These are phyloP conservation scores for Arctium minus DNA, from an alignment of 129 eudicot species.

Conservation along the genomic window DNA sequence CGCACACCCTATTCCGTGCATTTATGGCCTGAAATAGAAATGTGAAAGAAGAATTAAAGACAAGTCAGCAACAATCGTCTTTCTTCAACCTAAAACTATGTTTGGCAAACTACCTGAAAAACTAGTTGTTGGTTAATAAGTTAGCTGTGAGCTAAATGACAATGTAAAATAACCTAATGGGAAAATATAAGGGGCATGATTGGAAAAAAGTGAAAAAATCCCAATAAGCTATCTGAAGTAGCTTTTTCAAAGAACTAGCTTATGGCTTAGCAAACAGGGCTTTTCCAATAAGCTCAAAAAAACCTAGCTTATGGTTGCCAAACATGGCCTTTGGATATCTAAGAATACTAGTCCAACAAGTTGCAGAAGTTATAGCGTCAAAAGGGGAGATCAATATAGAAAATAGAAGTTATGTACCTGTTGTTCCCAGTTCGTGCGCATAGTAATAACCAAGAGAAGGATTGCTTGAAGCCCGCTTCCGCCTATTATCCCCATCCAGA, in stretches of 20 bases:
- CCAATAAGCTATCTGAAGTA: background rate
- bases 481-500: slow-evolving; percentile 44
- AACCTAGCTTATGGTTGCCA: background rate
- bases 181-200: background rate
- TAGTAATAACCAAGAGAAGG: slow-evolving; percentile 27
- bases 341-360: background rate
- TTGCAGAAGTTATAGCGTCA: background rate
- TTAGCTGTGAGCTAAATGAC: background rate
- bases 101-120: background rate
- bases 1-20: slow-evolving; percentile 21
- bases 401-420: slow-evolving; percentile 13
- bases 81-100: too few relatives aligned
- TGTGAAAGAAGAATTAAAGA: background rate
- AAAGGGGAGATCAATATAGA: background rate
- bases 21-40: slow-evolving; percentile 21
- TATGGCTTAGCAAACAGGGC: background rate
- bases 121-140: background rate
- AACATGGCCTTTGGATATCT: background rate
- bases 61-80: background rate
- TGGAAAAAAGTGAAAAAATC: background rate
- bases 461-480: slow-evolving; percentile 42
- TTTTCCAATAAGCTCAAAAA: too few relatives aligned
- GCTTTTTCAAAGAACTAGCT: background rate
- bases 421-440: slow-evolving; percentile 37
- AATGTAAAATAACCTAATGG: background rate